These are phyloP conservation scores for Blastocystis sp. DNA, from an alignment of 352 stramenopile species.

Conservation along the genomic window DNA sequence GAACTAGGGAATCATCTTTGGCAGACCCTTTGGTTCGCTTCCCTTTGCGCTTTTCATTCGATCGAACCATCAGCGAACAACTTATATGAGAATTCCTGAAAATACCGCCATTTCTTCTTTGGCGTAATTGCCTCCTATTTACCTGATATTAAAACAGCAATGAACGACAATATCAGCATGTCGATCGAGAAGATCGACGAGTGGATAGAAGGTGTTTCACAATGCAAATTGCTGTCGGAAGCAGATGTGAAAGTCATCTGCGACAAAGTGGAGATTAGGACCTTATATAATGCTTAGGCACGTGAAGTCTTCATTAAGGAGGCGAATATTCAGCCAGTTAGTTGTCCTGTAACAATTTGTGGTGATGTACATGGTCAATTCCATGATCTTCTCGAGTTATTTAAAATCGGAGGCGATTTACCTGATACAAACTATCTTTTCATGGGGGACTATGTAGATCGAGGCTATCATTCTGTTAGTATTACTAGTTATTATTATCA, in stretches of 20 bases:
- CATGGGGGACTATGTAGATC: conserved; percentile 97
- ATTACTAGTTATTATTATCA: not conserved
- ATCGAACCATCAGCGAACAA: not conserved
- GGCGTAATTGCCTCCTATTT: too few species aligned
- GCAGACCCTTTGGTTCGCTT: not conserved
- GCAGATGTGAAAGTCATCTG: conserved; percentile 90
- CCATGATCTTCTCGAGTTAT: conserved; percentile 94
- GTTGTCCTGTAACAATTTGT: conserved; percentile 93
- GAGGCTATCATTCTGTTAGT: conserved; percentile 89
- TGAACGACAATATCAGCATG: not conserved
- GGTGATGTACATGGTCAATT: conserved; percentile 95
- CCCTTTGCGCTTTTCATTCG: not conserved
- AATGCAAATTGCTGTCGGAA: conserved; percentile 88
- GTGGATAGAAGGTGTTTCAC: conserved; percentile 88
- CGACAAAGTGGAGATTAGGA: conserved; percentile 75
- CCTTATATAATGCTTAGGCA: conserved; percentile 74
- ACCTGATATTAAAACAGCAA: not conserved
- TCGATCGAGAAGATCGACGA: conserved; percentile 78
- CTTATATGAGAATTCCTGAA: not conserved
- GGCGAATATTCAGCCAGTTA: conserved; percentile 92
- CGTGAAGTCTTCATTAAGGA: conserved; percentile 92
- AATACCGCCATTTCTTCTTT: not conserved
- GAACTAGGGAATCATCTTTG: not conserved
- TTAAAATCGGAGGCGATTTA: conserved; percentile 82
- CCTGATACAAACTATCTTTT: conserved; percentile 95